Conservation (phyloP, 306 rosid genomes). For the Cyclanthera cordifolia region DNA sequence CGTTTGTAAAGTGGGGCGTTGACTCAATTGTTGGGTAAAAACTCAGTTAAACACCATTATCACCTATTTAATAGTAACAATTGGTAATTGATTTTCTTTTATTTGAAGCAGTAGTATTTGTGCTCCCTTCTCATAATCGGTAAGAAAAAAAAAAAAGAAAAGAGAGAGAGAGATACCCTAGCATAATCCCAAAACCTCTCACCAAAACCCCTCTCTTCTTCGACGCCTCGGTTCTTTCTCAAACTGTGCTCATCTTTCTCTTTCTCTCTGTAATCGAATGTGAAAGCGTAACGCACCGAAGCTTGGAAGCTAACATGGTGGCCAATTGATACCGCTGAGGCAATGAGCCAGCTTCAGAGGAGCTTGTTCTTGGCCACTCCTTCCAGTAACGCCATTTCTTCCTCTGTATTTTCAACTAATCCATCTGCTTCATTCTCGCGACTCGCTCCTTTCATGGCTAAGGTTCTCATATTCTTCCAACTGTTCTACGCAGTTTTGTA, state of each 20-base stretch:
- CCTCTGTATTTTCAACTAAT: conserved; percentile 20
- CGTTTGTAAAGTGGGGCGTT: too few species aligned
- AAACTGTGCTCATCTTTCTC: neutral
- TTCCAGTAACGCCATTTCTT: conserved; percentile 19
- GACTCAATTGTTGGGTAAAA: too few species aligned
- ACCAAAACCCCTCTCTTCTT: neutral
- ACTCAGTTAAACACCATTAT: too few species aligned
- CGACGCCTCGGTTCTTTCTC: neutral
- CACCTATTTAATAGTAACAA: too few species aligned
- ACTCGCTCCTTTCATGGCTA: conserved; percentile 39
- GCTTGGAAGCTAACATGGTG: neutral
- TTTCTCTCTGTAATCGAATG: neutral
- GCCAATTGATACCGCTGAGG: conserved; percentile 23
- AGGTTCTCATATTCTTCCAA: conserved; percentile 12
- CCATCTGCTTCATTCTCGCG: conserved; percentile 28
- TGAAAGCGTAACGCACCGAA: neutral
- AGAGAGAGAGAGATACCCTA: neutral
- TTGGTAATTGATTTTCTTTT: too few species aligned
- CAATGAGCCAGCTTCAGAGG: conserved; percentile 49
- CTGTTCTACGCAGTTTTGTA: neutral
- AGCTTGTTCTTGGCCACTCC: conserved; percentile 30
- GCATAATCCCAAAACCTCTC: conserved; percentile 3
- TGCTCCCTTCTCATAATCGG: too few species aligned
- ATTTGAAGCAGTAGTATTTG: too few species aligned
- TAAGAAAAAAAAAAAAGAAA: neutral